These are phyloP conservation scores for Ramaria sp. DNA, from an alignment of 768 basidiomycete genomes.

Conservation along the genomic window DNA sequence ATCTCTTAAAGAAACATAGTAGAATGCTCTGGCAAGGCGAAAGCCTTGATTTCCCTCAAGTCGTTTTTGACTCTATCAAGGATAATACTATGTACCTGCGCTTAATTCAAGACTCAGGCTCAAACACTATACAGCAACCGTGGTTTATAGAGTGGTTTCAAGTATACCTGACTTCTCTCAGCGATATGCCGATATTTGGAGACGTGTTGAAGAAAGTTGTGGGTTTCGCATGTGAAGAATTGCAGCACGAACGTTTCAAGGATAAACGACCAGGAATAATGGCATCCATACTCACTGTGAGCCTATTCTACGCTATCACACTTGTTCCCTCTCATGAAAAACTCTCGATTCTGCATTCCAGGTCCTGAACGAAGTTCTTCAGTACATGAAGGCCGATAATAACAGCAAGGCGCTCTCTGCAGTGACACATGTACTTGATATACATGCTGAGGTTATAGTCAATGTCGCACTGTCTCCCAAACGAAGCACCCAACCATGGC, in stretches of 20 bases:
- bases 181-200: constrained; percentile 35
- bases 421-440: constrained; percentile 32
- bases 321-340: neutral
- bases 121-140: constrained; percentile 24
- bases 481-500: constrained; percentile 27
- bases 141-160: constrained; percentile 57
- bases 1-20: constrained; percentile 49
- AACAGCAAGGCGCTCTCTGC: constrained; percentile 11
- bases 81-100: constrained; percentile 54
- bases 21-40: constrained; percentile 59
- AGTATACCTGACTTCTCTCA: constrained; percentile 50
- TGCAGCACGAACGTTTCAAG: constrained; percentile 68
- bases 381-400: neutral
- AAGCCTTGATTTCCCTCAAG: constrained; percentile 60
- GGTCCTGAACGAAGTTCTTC: neutral
- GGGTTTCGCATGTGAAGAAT: constrained; percentile 67
- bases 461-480: constrained; percentile 30
- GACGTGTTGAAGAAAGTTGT: constrained; percentile 64
- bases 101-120: constrained; percentile 28
- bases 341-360: neutral
- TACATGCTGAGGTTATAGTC: constrained; percentile 39
- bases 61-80: constrained; percentile 75
- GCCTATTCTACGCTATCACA: constrained; percentile 18
- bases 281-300: constrained; percentile 50
- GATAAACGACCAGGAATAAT: constrained; percentile 50